A percentile compares a stretch with the other conserved stretches of the same genome.
These are phyloP conservation scores for Fomitopsis palustris DNA, from an alignment of 1,284 basidiomycete genomes.

Conservation along the genomic window DNA sequence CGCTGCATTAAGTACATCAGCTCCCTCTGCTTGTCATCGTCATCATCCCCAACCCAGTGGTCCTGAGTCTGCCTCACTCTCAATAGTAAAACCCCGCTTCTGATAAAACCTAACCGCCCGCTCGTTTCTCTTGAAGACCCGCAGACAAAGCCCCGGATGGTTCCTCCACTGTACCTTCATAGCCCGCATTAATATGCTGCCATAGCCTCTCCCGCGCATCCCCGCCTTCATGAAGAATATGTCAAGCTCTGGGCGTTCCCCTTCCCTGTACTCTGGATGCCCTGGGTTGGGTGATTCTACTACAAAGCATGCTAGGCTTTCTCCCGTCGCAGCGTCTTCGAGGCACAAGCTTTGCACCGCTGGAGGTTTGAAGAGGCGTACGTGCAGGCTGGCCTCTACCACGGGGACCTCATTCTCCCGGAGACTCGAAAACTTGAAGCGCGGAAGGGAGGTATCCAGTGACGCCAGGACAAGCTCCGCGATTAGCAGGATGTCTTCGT, in stretches of 20 bases:
- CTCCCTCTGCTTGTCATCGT: not conserved
- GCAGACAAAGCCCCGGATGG: conserved; percentile 7
- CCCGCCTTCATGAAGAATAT: conserved; percentile 14
- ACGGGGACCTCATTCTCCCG: conserved; percentile 5
- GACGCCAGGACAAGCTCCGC: conserved; percentile 12
- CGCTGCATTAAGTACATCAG: not conserved
- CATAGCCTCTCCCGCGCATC: conserved; percentile 11
- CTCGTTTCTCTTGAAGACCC: conserved; percentile 13
- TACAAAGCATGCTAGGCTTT: conserved; percentile 10
- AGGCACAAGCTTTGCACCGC: conserved; percentile 11
- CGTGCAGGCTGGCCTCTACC: not conserved
- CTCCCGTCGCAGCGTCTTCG: conserved; percentile 8
- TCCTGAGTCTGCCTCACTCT: conserved; percentile 1
- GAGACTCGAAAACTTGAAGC: conserved; percentile 10
- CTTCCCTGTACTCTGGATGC: not conserved
- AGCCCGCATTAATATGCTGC: conserved; percentile 10
- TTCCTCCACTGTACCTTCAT: conserved; percentile 11
- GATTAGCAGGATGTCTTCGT: conserved; percentile 11
- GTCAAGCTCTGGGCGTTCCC: conserved; percentile 12
- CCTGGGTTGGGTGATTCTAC: conserved; percentile 9
- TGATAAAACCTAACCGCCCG: conserved; percentile 14
- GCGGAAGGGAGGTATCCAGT: conserved; percentile 12
- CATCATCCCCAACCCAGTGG: not conserved
- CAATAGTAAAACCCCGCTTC: conserved; percentile 8
- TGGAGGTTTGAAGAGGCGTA: conserved; percentile 13